Base-by-base conservation (phyloP, 441 rosid species). In the Rhodomyrtus psidioides region DNA sequence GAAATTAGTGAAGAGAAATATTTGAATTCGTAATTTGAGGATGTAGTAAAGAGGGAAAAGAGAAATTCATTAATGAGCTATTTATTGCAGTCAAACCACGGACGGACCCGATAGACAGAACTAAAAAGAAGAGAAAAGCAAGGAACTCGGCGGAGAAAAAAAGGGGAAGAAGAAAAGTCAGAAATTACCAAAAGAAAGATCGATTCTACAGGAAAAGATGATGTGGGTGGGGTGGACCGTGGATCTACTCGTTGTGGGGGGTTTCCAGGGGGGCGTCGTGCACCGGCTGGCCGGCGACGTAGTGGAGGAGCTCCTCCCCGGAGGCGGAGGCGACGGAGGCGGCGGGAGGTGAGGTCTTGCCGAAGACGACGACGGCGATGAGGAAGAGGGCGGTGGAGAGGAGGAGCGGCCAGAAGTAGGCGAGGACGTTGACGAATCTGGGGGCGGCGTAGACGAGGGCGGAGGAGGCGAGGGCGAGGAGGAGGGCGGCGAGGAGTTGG, bases 341-440 rank as follows among this genome's bases (percentile, higher is more conserved):
- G 96, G 49, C 54, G 83, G 83, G 42, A 6, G 83, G 57, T 57
- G 83, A 89, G 83, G 93, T 90, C 62, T 91, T 92, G 21, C 91
- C 96, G 54, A 95, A 93, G 90, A 96, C 88, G 90, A 92, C 82
- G 85, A 95, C 93, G 26, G 95, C 95, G 19, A 83, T 93, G 39
- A 97, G 96, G 86, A 97, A 95, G 82, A 97, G 92, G 84, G 97
- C 92, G 6, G 99, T 95, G 90, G 99, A 97, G 88, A 97, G 90
- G 82, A 94, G 87, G 26, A 97, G 91, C 39, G 98, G 98, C 96
- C 97, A 95, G 76, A 97, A 97, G 93, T 93, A 95, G 87, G 96
- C 89, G 79, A 97, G 74, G 82, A 97, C 87, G 76, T 92, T 91
- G 88, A 97, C 87, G 84, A 95, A 92, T 62, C 98, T 90, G 4